Evolutionary conservation across 192 early-diverging fungal genomes (phyloP).

Genomic region (Fimicolochytrium jonesii): DNA sequence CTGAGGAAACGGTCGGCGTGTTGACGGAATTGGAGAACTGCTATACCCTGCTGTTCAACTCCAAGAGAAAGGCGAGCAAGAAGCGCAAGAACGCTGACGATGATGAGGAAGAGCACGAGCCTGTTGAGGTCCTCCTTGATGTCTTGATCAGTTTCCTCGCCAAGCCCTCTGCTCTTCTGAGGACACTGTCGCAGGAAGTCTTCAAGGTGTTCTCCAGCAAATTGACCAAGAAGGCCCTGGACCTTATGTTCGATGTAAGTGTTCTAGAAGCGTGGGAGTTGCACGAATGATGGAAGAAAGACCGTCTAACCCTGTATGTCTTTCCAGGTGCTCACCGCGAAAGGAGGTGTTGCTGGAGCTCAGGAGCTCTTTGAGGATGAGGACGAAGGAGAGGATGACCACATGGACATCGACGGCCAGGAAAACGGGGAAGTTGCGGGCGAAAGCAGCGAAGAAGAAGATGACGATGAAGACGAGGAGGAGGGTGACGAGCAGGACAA

Average conservation of each 20-base stretch:
- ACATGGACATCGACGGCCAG: slow-evolving; percentile 39
- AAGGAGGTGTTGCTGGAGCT: slow-evolving; percentile 51
- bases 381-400: slow-evolving; percentile 49
- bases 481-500: slow-evolving; percentile 45
- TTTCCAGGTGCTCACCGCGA: slow-evolving; percentile 44
- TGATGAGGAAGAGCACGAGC: slow-evolving; percentile 61
- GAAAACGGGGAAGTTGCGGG: slow-evolving; percentile 44
- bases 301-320: background rate
- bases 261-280: background rate
- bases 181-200: slow-evolving; percentile 71
- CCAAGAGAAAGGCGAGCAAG: slow-evolving; percentile 31
- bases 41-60: slow-evolving; percentile 60
- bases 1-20: slow-evolving; percentile 59
- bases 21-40: slow-evolving; percentile 72
- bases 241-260: slow-evolving; percentile 67
- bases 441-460: slow-evolving; percentile 43
- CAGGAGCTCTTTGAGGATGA: slow-evolving; percentile 57
- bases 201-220: slow-evolving; percentile 78
- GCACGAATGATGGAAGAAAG: background rate
- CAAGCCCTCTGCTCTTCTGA: slow-evolving; percentile 70
- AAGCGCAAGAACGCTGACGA: slow-evolving; percentile 10
- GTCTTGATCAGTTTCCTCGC: slow-evolving; percentile 85
- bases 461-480: slow-evolving; percentile 47
- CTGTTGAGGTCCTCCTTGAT: slow-evolving; percentile 92
- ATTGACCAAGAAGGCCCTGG: slow-evolving; percentile 71